A percentile compares a stretch with the other conserved stretches of the same genome.
phyloP scores from a whole-genome alignment of 495 filamentous ascomycete species.

The Pyrenula massariospora region DNA sequence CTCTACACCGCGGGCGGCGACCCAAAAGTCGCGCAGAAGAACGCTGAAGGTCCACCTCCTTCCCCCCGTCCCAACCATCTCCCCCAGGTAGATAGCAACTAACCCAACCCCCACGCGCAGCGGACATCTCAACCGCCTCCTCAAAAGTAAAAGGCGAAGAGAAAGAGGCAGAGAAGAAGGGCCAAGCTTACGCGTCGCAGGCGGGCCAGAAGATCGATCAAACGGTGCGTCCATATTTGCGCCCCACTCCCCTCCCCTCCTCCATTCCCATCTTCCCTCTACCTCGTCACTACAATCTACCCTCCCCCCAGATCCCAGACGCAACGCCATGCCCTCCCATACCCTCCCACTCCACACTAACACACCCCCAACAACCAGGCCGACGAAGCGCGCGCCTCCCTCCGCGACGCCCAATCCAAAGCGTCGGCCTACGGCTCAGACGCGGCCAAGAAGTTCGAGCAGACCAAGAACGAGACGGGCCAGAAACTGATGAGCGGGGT shows the following conservation, averaged over 20 bases:
- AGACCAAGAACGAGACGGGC: slow-evolving; percentile 14
- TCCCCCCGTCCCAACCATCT: not conserved
- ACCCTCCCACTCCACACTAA: too few species aligned
- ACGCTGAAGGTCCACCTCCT: slow-evolving; percentile 57
- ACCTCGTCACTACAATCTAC: slow-evolving; percentile 2
- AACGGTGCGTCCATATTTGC: too few species aligned
- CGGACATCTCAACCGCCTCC: not conserved
- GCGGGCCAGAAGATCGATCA: slow-evolving; percentile 42
- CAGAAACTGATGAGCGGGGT: slow-evolving; percentile 19
- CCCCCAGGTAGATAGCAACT: not conserved
- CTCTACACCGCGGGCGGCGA: slow-evolving; percentile 79
- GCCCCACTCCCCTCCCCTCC: slow-evolving; percentile 1
- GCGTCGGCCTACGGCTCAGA: not conserved
- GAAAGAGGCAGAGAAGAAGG: slow-evolving; percentile 38
- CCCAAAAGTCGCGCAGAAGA: slow-evolving; percentile 67
- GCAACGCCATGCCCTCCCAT: too few species aligned
- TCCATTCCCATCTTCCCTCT: slow-evolving; percentile 1
- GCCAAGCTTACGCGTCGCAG: slow-evolving; percentile 36
- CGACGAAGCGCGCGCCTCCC: slow-evolving; percentile 46
- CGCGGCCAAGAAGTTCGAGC: not conserved
- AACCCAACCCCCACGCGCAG: slow-evolving; percentile 1
- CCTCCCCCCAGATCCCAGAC: too few species aligned
- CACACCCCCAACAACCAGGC: slow-evolving; percentile 34
- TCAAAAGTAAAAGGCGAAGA: slow-evolving; percentile 52
- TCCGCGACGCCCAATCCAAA: slow-evolving; percentile 32